Conservation (phyloP, 2,329 filamentous ascomycete species). For the Alternaria novae-zelandiae region DNA sequence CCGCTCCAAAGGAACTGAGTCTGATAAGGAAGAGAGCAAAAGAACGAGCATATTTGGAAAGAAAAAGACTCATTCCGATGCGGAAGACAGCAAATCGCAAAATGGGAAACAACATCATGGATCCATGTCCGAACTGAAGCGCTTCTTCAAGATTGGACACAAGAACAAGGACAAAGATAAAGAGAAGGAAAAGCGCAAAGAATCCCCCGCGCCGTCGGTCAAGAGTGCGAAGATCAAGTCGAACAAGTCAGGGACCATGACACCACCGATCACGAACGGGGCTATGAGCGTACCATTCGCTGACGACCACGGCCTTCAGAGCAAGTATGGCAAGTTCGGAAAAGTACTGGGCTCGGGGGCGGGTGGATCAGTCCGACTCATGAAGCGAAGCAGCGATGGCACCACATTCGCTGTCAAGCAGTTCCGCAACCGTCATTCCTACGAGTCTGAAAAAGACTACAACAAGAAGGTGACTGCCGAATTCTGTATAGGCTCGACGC, state of each 20-base stretch:
- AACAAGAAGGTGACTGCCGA: slow-evolving; percentile 98
- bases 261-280: slow-evolving; percentile 44
- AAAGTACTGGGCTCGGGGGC: slow-evolving; percentile 93
- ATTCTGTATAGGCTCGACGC: slow-evolving; percentile 95
- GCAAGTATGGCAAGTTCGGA: slow-evolving; percentile 95
- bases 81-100: slow-evolving; percentile 41
- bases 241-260: slow-evolving; percentile 45
- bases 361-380: slow-evolving; percentile 89
- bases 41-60: slow-evolving; percentile 60
- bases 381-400: slow-evolving; percentile 91
- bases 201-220: slow-evolving; percentile 67
- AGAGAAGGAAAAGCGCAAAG: slow-evolving; percentile 57
- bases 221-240: slow-evolving; percentile 62
- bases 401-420: slow-evolving; percentile 98
- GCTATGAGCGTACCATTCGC: slow-evolving; percentile 75
- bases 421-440: slow-evolving; percentile 87
- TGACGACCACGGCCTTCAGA: slow-evolving; percentile 87
- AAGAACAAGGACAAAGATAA: slow-evolving; percentile 58
- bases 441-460: slow-evolving; percentile 94
- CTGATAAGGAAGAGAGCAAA: slow-evolving; percentile 54
- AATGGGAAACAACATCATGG: slow-evolving; percentile 60
- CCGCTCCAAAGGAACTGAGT: slow-evolving; percentile 52
- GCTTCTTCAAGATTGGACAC: slow-evolving; percentile 88
- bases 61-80: slow-evolving; percentile 54
- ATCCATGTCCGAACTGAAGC: slow-evolving; percentile 93